Evolutionary conservation across 2,329 filamentous ascomycete genomes (phyloP).

Genomic region (Sclerotinia nivalis): DNA sequence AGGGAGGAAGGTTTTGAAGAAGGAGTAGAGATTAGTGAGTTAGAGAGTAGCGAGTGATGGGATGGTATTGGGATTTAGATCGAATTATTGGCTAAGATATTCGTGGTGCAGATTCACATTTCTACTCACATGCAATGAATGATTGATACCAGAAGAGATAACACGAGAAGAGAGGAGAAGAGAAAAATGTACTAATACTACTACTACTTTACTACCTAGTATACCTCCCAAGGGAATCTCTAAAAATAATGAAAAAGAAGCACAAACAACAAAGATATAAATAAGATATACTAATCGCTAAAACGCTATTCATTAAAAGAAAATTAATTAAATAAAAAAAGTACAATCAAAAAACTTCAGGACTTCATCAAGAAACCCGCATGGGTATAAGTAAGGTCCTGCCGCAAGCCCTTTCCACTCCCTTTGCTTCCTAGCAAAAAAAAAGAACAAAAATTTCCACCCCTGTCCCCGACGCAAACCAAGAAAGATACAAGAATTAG

Average conservation of each 20-base stretch:
- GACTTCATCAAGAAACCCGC: conserved; percentile 28
- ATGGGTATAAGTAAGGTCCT: conserved; percentile 19
- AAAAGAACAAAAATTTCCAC: background rate
- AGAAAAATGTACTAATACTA: background rate
- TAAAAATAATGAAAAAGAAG: conserved; percentile 9
- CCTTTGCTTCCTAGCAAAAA: background rate
- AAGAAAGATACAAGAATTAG: conserved; percentile 14
- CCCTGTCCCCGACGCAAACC: background rate
- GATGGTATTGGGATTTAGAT: background rate
- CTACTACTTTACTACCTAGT: conserved; percentile 7
- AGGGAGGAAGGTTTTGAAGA: conserved; percentile 61
- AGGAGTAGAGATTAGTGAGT: background rate
- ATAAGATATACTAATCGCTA: conserved; percentile 31
- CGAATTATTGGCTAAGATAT: background rate
- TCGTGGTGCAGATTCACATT: background rate
- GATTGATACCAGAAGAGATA: background rate
- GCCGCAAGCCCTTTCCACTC: background rate
- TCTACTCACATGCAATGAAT: background rate
- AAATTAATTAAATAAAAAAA: conserved; percentile 2
- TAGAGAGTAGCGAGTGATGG: too few species aligned
- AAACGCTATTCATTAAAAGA: conserved; percentile 32
- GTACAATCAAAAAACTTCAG: conserved; percentile 20
- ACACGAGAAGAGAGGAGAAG: background rate
- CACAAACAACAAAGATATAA: conserved; percentile 13
- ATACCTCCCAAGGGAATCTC: conserved; percentile 2